These are phyloP conservation scores for Xylariomycetidae sp. DNA, from an alignment of 2,329 filamentous ascomycete genomes.

Conservation along the genomic window DNA sequence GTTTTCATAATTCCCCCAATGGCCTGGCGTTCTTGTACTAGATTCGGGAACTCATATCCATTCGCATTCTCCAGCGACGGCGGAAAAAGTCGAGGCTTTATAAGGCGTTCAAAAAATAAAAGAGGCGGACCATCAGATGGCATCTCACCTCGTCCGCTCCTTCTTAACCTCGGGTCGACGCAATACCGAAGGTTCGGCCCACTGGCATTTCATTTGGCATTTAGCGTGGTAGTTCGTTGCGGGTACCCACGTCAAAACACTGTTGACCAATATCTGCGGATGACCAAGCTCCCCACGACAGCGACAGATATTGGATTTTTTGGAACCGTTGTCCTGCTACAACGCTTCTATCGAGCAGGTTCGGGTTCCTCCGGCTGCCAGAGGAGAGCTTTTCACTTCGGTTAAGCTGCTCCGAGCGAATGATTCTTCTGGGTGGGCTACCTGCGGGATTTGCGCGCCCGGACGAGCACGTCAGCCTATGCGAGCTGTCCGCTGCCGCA, in stretches of 20 bases:
- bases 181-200: too few relatives aligned
- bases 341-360: too few relatives aligned
- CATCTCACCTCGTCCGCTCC: constrained; percentile 11
- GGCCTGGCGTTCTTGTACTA: constrained; percentile 22
- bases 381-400: too few relatives aligned
- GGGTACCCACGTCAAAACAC: neutral
- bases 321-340: too few relatives aligned
- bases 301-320: too few relatives aligned
- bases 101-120: constrained; percentile 26
- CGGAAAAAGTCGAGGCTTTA: constrained; percentile 24
- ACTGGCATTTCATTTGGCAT: constrained; percentile 3
- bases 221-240: neutral
- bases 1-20: constrained; percentile 17
- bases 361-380: too few relatives aligned
- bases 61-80: constrained; percentile 26
- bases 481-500: too few relatives aligned
- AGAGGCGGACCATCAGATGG: constrained; percentile 11
- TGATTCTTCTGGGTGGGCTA: too few relatives aligned
- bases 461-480: too few relatives aligned
- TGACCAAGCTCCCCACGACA: neutral
- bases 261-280: neutral
- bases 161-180: too few relatives aligned
- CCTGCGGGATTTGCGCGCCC: too few relatives aligned
- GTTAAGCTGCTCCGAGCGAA: too few relatives aligned
- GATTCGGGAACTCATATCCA: constrained; percentile 20